Base-by-base conservation (phyloP, 2,329 filamentous ascomycete species). In the Colletotrichum liaoningense region DNA sequence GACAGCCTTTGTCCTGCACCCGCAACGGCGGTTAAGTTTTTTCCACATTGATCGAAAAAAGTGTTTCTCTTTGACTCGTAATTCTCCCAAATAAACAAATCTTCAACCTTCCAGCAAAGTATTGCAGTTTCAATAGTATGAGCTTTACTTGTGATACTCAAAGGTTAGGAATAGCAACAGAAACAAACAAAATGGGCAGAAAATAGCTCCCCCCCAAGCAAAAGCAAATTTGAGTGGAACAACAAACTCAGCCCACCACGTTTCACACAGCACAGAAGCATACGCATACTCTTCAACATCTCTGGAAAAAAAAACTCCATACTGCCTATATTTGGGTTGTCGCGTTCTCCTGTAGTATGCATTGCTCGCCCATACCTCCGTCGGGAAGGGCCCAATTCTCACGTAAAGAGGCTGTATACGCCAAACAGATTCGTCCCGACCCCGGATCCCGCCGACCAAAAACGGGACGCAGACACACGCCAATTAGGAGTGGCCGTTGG, bases 391-490 rank as follows among this genome's bases (percentile, higher is more conserved):
- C 49, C 69, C 64, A 42, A 52, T 63, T 54, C 8, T 55, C 16
- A 26, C 56, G 69, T 73, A 14, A 54, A 65, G 66, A 49, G 38
- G 22, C 55, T 64, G 55, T 65, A 49, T 49, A 65, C 11, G 55
- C 55, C 70, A 73, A 69, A 70, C 60, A 60, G 56, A 65, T 42
- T 56, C 35, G 7, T 55, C 35, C 59, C 66, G 55, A 60, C 59
- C 70, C 70, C 59, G 54, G 66, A 67, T 5, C 66, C 69, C 70
- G 42, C 42, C 60, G 59, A 59, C 14, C 30, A 19, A 19, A 22
- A 16, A 19, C 16, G 24, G 16, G 9, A 30, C 12, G 22, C 19
- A 19, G 16, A 16, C 5, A 28, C 26, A 49, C 42, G 42, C 42
- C 42, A 49, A 49, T 49, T 8, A n/a, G 42, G 42, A 11, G 16